These are phyloP conservation scores for Pseudocercospora fuligena DNA, from an alignment of 2,329 filamentous ascomycete species.

Conservation along the genomic window DNA sequence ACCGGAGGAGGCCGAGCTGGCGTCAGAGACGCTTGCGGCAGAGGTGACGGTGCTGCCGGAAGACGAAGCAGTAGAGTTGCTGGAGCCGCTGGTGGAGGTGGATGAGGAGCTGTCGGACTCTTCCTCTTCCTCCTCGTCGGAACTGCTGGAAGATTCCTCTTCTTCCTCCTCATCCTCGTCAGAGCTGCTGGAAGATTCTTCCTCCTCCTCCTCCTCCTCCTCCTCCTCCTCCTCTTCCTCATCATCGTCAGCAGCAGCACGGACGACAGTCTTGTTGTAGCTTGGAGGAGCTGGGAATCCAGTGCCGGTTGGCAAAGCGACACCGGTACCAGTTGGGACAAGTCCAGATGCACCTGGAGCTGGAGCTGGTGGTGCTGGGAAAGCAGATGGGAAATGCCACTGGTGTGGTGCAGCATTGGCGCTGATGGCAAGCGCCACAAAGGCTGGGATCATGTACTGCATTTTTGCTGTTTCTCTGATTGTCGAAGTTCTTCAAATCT, in stretches of 20 bases:
- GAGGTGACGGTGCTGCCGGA: conserved; percentile 18
- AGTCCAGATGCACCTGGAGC: conserved; percentile 14
- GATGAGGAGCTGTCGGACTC: background rate
- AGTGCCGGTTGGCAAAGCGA: conserved; percentile 10
- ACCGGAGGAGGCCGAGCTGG: conserved; percentile 19
- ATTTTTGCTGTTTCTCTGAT: conserved; percentile 14
- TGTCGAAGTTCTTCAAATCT: conserved; percentile 2
- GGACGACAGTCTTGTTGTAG: background rate
- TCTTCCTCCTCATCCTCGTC: conserved; percentile 18
- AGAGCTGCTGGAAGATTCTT: conserved; percentile 5
- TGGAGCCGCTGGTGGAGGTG: background rate
- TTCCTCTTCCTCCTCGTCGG: background rate
- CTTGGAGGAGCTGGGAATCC: conserved; percentile 12
- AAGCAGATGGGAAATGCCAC: conserved; percentile 18
- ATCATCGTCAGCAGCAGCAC: conserved; percentile 16
- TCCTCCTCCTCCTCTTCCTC: conserved; percentile 19
- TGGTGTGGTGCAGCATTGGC: conserved; percentile 23
- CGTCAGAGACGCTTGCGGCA: conserved; percentile 12
- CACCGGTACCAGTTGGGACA: conserved; percentile 22
- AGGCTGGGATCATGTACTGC: conserved; percentile 25
- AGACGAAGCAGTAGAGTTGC: conserved; percentile 6
- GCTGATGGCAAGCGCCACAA: conserved; percentile 24
- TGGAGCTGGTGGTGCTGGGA: conserved; percentile 5
- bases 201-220: conserved; percentile 12
- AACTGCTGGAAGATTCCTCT: conserved; percentile 10